phyloP scores from a whole-genome alignment of 2,329 filamentous ascomycete genomes.

The Curvularia verruculosa region DNA sequence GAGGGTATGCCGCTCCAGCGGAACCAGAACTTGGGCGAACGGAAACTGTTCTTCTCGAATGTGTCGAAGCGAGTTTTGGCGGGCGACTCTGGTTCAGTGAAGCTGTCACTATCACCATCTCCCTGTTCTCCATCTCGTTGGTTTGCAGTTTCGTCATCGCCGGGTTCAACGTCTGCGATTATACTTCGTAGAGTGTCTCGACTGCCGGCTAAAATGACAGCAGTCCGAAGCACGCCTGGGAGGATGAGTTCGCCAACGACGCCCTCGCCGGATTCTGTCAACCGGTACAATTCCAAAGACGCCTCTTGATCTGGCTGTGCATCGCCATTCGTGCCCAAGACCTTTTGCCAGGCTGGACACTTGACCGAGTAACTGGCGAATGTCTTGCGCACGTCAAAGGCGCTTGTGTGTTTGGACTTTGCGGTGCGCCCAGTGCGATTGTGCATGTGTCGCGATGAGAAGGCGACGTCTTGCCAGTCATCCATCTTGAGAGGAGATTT shows the following conservation, averaged over 20 bases:
- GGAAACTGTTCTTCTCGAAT: constrained; percentile 37
- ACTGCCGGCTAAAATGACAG: constrained; percentile 28
- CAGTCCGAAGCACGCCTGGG: constrained; percentile 21
- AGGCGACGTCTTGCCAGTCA: constrained; percentile 35
- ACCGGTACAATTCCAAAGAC: constrained; percentile 26
- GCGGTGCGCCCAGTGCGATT: constrained; percentile 21
- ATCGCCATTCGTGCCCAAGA: not conserved
- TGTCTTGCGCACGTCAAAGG: constrained; percentile 33
- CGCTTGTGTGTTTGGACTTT: constrained; percentile 18
- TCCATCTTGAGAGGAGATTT: constrained; percentile 1
- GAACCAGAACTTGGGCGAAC: constrained; percentile 37
- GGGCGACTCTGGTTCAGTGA: constrained; percentile 10
- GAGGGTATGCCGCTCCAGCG: constrained; percentile 25
- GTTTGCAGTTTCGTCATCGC: not conserved
- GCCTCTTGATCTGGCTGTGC: constrained; percentile 13
- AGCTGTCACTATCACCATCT: not conserved
- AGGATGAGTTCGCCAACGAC: constrained; percentile 28
- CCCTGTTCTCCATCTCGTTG: not conserved
- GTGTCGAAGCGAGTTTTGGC: constrained; percentile 24
- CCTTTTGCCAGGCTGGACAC: constrained; percentile 28
- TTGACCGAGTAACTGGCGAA: constrained; percentile 33
- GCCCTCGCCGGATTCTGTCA: constrained; percentile 28
- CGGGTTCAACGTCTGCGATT: constrained; percentile 12
- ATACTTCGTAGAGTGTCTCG: constrained; percentile 19
- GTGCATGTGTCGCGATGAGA: constrained; percentile 35